These are phyloP conservation scores for Rutstroemia sp. DNA, from an alignment of 2,329 filamentous ascomycete species.

Conservation along the genomic window DNA sequence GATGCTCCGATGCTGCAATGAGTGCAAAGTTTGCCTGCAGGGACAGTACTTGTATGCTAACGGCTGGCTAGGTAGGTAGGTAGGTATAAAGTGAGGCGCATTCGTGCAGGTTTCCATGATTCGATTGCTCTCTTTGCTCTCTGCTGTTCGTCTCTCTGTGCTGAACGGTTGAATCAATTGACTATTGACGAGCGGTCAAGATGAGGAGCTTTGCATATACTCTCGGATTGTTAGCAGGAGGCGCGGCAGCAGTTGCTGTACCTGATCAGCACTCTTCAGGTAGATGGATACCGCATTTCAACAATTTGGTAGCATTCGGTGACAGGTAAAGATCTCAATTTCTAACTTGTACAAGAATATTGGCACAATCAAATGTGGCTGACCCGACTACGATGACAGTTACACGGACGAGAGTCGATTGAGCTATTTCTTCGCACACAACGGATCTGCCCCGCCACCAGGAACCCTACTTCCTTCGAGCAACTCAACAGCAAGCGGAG, in stretches of 20 bases:
- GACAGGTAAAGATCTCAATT: slow-evolving; percentile 46
- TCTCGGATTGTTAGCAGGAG: neutral
- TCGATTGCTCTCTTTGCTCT: neutral
- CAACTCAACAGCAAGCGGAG: slow-evolving; percentile 53
- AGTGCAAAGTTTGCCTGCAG: neutral
- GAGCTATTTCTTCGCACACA: slow-evolving; percentile 51
- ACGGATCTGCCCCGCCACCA: slow-evolving; percentile 53
- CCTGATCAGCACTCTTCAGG: neutral
- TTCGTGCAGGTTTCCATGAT: neutral
- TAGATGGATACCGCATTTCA: slow-evolving; percentile 39
- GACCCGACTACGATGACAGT: slow-evolving; percentile 19
- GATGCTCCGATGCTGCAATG: neutral
- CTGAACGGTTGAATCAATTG: neutral
- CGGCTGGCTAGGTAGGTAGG: too few species aligned
- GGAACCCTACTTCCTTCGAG: slow-evolving; percentile 42
- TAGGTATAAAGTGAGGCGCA: too few species aligned
- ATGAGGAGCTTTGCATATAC: slow-evolving; percentile 1
- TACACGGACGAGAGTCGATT: slow-evolving; percentile 68
- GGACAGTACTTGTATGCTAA: too few species aligned
- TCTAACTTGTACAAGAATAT: neutral
- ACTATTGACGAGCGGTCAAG: neutral
- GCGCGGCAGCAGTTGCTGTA: neutral
- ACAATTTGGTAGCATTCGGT: slow-evolving; percentile 62
- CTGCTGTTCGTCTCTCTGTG: neutral
- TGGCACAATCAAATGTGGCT: neutral